Conservation (phyloP, 768 basidiomycete species). For the Amanita subjunquillea region DNA sequence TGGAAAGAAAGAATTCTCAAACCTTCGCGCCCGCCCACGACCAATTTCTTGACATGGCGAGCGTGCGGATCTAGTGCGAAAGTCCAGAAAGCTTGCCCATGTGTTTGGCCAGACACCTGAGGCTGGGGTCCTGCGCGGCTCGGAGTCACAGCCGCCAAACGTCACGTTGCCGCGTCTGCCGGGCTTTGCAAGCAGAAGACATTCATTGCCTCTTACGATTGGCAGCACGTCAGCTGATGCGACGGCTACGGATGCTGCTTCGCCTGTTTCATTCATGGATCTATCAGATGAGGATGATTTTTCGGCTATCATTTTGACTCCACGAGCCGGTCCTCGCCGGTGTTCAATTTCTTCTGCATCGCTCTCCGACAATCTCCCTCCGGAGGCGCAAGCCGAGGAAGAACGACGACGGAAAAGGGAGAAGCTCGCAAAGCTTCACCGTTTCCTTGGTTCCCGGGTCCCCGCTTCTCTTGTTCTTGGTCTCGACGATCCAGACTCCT, state of each 20-base stretch:
- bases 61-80: conserved; percentile 63
- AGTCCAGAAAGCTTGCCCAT: conserved; percentile 70
- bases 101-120: conserved; percentile 66
- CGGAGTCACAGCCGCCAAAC: background rate
- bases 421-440: conserved; percentile 71
- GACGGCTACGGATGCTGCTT: conserved; percentile 12
- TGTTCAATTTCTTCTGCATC: conserved; percentile 33
- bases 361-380: conserved; percentile 35
- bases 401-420: conserved; percentile 63
- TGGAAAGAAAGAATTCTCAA: too few relatives aligned
- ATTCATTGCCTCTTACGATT: conserved; percentile 46
- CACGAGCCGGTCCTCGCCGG: conserved; percentile 17
- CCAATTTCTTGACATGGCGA: conserved; percentile 56
- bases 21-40: conserved; percentile 34
- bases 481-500: conserved; percentile 19
- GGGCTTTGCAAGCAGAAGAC: conserved; percentile 29
- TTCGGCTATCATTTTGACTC: conserved; percentile 16
- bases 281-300: conserved; percentile 54
- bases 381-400: conserved; percentile 47
- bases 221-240: conserved; percentile 25
- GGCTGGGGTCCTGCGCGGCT: conserved; percentile 23
- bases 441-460: conserved; percentile 77
- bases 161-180: background rate
- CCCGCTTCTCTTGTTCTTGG: conserved; percentile 61
- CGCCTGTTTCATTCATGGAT: conserved; percentile 52